Evolutionary conservation across 257 asterid species (phyloP).

Genomic region (Ocimum tenuiflorum): DNA sequence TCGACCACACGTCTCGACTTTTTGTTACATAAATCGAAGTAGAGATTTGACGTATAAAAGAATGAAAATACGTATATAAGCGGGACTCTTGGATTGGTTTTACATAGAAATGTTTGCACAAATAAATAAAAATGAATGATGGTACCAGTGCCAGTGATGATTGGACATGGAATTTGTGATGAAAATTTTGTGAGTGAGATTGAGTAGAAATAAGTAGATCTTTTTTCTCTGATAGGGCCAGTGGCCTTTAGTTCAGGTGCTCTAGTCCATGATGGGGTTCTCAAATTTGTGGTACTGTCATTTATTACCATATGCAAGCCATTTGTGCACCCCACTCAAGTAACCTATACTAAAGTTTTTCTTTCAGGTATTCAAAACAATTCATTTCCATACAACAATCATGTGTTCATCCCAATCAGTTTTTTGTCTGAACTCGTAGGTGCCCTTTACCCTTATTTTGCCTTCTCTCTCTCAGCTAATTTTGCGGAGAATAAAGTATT

Average conservation of each 20-base stretch:
- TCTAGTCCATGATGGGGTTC: slow-evolving; percentile 39
- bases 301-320: slow-evolving; percentile 45
- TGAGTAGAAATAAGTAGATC: background rate
- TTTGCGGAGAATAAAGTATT: slow-evolving; percentile 8
- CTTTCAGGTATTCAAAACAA: slow-evolving; percentile 29
- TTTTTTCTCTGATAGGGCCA: background rate
- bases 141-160: background rate
- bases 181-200: background rate
- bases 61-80: background rate
- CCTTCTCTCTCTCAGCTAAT: background rate
- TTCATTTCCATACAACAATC: slow-evolving; percentile 39
- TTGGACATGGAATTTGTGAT: too few relatives aligned
- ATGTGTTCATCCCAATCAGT: slow-evolving; percentile 29
- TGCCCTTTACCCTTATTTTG: too few relatives aligned
- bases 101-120: too few relatives aligned
- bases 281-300: too few relatives aligned
- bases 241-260: slow-evolving; percentile 43
- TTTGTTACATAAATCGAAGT: background rate
- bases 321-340: slow-evolving; percentile 61
- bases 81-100: background rate
- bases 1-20: slow-evolving; percentile 24
- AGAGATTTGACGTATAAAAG: background rate
- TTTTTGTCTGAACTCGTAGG: slow-evolving; percentile 35
- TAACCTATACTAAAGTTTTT: slow-evolving; percentile 38
- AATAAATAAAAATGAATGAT: background rate